A percentile compares a stretch with the other conserved stretches of the same genome.
Conservation (phyloP, 148 eudicot species). For the Vaccinium macrocarpon region DNA sequence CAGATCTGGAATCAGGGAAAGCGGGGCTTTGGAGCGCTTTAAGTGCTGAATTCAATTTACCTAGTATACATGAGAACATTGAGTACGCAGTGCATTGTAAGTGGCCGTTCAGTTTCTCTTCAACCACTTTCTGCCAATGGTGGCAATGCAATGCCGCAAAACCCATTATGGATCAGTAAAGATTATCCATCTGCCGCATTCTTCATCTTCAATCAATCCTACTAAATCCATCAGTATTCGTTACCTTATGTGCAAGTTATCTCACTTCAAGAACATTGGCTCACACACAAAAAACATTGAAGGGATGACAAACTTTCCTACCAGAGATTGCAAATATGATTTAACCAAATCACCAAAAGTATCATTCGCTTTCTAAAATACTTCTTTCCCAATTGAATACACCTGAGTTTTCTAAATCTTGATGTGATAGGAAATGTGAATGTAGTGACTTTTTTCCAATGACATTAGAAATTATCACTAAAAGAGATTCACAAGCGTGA, state of each 20-base stretch:
- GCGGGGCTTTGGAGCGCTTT: neutral
- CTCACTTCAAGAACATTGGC: neutral
- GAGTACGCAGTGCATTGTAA: neutral
- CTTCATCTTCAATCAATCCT: neutral
- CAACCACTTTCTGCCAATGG: neutral
- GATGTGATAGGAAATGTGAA: constrained; percentile 26
- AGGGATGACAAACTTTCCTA: constrained; percentile 1
- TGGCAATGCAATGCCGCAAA: neutral
- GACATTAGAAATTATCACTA: constrained; percentile 39
- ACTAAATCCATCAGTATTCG: neutral
- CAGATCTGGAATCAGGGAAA: neutral
- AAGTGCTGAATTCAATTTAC: no score
- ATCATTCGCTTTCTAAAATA: constrained; percentile 29
- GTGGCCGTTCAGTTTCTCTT: neutral
- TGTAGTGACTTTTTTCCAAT: constrained; percentile 39
- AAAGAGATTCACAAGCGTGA: constrained; percentile 65
- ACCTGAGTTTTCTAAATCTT: constrained; percentile 49
- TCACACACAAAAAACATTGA: neutral
- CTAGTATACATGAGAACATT: no score
- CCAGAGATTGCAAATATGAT: neutral
- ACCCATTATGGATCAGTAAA: neutral
- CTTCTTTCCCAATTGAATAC: constrained; percentile 64
- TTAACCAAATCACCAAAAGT: neutral
- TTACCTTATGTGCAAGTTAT: neutral
- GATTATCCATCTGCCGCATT: neutral